Evolutionary conservation across 164 flowering plant genomes (phyloP), one percentile per base, ranked within the genome.

Genomic region (Aristolochia contorta): DNA sequence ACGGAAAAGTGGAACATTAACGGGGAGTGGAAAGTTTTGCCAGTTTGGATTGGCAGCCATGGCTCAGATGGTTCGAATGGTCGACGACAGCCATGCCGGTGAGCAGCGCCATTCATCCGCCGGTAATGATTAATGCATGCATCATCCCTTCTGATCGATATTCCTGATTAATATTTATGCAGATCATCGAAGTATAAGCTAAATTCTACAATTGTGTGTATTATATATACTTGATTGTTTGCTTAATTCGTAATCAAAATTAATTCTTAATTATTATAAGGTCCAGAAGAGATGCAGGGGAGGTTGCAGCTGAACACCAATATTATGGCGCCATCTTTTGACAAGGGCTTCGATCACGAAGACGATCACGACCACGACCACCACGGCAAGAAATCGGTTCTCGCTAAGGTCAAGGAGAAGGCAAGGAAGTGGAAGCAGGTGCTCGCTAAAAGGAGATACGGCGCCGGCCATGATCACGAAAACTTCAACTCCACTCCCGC

Each of bases 351-450:
- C 51, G 83, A 79, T 32, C 73, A 56, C 20, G 91, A 80, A 64
- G 82, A 82, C 6, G 75, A 71, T 63, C 70, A 69, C 18, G 41
- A 50, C 22, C 74, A 66, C 20, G 41, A 50, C 19, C 74, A 66
- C 20, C 78, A 56, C n/a, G 59, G 27, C 61, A 82, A 75, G 83
- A 85, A 82, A 69, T 89, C 97, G 1, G 88, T 87, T 55, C 71
- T 86, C 19, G 47, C 79, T 2, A 86, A 77, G 72, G 86, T 89
- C 58, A 86, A 71, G 68, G 91, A 87, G 59, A 87, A 64, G 74
- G 94, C 89, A 6, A 86, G 57, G 66, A 86, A 79, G 65, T 68
- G 80, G 76, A 65, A 65, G 20, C 64, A 75, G 43, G 60, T 70
- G 12, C 81, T 86, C 3, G 58, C 47, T 22, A 80, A 74, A 64